Evolutionary conservation across 176 grass and related monocot species (phyloP).

Genomic region (Carex cristatella): DNA sequence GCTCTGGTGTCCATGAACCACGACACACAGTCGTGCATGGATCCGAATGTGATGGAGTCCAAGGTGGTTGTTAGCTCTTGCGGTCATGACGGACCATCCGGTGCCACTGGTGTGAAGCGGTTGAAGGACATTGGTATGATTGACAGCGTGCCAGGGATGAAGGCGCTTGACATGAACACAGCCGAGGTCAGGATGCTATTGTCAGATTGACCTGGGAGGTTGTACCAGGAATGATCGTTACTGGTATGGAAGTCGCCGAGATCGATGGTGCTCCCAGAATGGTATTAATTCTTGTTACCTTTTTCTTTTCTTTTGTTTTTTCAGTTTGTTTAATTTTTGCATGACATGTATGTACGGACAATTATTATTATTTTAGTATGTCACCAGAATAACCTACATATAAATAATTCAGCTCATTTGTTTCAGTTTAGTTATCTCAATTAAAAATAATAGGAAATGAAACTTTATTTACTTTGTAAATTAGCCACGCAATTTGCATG

Average conservation of each 20-base stretch:
- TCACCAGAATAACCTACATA: too few relatives aligned
- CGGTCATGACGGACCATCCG: conserved; percentile 87
- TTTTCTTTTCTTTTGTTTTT: not conserved
- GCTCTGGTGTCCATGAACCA: conserved; percentile 94
- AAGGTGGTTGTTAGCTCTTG: conserved; percentile 96
- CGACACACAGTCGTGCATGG: conserved; percentile 97
- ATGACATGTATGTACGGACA: not conserved
- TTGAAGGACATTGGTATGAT: conserved; percentile 95
- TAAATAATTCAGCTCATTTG: too few relatives aligned
- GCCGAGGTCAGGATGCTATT: conserved; percentile 71
- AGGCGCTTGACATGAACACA: conserved; percentile 84
- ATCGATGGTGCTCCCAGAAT: conserved; percentile 94
- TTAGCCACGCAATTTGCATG: not conserved
- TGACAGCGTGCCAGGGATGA: conserved; percentile 75
- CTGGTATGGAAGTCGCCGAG: conserved; percentile 98
- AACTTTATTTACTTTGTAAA: not conserved
- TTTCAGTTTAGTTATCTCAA: too few relatives aligned
- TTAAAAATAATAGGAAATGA: too few relatives aligned
- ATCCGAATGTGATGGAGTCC: conserved; percentile 94
- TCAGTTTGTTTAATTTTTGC: not conserved
- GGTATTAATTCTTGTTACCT: conserved; percentile 26
- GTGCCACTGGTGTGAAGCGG: conserved; percentile 84
- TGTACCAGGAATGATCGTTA: conserved; percentile 91
- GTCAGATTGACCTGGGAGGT: conserved; percentile 78
- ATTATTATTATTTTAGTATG: not conserved